Conservation (phyloP, 2,329 filamentous ascomycete genomes). For the Ophiostoma quercus region DNA sequence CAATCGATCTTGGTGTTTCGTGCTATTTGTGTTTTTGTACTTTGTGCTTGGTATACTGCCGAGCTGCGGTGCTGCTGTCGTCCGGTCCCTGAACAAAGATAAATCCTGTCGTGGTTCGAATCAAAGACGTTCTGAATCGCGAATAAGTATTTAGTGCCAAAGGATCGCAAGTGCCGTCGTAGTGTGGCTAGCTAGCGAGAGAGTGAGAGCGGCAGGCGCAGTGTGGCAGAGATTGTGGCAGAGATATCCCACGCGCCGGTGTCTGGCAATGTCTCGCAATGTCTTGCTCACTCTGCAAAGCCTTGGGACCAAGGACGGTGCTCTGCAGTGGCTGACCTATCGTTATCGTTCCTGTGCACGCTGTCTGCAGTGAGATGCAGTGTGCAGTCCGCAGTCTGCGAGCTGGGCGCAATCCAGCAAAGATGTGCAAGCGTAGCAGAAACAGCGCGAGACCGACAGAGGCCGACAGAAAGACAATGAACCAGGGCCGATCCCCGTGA, state of each 20-base stretch:
- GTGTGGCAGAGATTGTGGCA: background rate
- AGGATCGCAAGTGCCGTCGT: background rate
- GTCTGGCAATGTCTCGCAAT: conserved; percentile 11
- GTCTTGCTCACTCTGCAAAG: background rate
- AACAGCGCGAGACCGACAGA: background rate
- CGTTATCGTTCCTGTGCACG: background rate
- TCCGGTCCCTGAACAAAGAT: background rate
- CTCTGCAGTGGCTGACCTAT: background rate
- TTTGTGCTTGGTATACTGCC: background rate
- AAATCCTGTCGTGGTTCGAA: background rate
- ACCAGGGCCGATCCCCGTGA: background rate
- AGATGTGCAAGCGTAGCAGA: background rate
- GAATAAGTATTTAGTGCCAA: background rate
- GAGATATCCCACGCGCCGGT: conserved; percentile 2
- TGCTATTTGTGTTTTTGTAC: background rate
- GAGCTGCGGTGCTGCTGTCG: background rate
- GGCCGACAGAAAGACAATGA: background rate
- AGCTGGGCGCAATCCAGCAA: background rate
- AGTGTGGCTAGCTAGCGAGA: background rate
- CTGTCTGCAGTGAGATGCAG: background rate
- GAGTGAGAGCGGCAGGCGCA: background rate
- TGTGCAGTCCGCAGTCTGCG: background rate
- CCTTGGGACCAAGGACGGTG: background rate
- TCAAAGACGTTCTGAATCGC: background rate
- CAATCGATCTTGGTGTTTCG: background rate